These are phyloP conservation scores for Petunia axillaris DNA, from an alignment of 257 asterid species.

Conservation along the genomic window DNA sequence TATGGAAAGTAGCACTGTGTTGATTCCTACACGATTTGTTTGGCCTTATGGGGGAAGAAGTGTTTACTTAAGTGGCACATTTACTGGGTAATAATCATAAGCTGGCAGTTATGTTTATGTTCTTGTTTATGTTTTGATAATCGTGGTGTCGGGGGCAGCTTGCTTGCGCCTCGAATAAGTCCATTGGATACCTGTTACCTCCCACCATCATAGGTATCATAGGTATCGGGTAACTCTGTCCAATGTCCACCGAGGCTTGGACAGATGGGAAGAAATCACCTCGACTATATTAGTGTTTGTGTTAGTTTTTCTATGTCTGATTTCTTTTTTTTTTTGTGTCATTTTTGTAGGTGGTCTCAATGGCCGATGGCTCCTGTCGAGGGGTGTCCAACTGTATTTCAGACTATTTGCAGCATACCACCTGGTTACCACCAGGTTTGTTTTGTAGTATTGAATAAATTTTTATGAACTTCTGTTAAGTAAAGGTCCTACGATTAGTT, in stretches of 20 bases:
- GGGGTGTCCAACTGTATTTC: constrained; percentile 85
- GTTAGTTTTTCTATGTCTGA: constrained; percentile 21
- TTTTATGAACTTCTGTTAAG: constrained; percentile 20
- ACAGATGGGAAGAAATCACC: too few species aligned
- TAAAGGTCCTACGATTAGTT: background rate
- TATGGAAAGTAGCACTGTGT: constrained; percentile 63
- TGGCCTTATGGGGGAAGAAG: constrained; percentile 93
- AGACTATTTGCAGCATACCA: constrained; percentile 73
- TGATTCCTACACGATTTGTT: constrained; percentile 72
- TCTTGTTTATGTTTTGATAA: too few species aligned
- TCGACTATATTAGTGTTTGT: background rate
- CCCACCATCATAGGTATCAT: too few species aligned
- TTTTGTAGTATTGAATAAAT: constrained; percentile 29
- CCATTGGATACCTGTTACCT: too few species aligned
- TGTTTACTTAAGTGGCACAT: constrained; percentile 78
- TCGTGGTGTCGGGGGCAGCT: too few species aligned
- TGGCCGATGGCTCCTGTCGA: constrained; percentile 89
- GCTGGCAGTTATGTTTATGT: background rate
- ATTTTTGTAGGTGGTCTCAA: constrained; percentile 68
- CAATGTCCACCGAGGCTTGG: too few species aligned
- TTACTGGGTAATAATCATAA: constrained; percentile 67
- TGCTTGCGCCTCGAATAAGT: too few species aligned
- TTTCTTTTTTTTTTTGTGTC: constrained; percentile 5
- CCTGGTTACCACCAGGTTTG: constrained; percentile 86
- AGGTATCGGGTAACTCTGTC: too few species aligned